These are phyloP conservation scores for Colletotrichum filicis DNA, from an alignment of 2,329 filamentous ascomycete genomes.

Conservation along the genomic window DNA sequence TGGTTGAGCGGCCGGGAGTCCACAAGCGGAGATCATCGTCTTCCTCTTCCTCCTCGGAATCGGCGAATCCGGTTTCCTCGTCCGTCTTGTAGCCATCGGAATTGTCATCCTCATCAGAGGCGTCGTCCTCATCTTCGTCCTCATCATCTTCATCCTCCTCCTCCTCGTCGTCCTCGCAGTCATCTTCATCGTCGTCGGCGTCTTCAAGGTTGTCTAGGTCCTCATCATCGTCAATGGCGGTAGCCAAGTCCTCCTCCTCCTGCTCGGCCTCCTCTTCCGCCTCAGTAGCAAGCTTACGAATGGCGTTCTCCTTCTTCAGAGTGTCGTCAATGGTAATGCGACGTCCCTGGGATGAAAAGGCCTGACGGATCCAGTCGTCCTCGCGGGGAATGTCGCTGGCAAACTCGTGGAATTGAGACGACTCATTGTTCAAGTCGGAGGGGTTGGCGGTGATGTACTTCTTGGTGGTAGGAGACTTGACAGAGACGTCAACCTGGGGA, in stretches of 20 bases:
- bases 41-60: slow-evolving; percentile 73
- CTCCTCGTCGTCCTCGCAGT: slow-evolving; percentile 63
- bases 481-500: slow-evolving; percentile 51
- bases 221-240: slow-evolving; percentile 53
- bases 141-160: slow-evolving; percentile 64
- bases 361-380: slow-evolving; percentile 88
- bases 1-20: slow-evolving; percentile 59
- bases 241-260: slow-evolving; percentile 73
- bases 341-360: slow-evolving; percentile 69
- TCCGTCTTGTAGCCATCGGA: slow-evolving; percentile 81
- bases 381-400: slow-evolving; percentile 83
- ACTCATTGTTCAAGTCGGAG: slow-evolving; percentile 63
- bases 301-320: slow-evolving; percentile 87
- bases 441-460: slow-evolving; percentile 64
- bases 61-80: slow-evolving; percentile 75
- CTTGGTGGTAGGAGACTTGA: slow-evolving; percentile 49
- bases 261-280: slow-evolving; percentile 88
- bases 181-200: slow-evolving; percentile 61
- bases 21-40: slow-evolving; percentile 74
- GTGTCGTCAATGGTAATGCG: slow-evolving; percentile 92
- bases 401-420: slow-evolving; percentile 87
- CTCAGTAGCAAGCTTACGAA: slow-evolving; percentile 87
- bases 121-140: slow-evolving; percentile 60
- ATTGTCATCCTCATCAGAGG: slow-evolving; percentile 64
- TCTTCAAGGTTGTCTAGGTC: slow-evolving; percentile 61